Evolutionary conservation across 129 eudicot species (phyloP), one percentile per base, ranked within the genome.

Genomic region (Lactuca sativa): DNA sequence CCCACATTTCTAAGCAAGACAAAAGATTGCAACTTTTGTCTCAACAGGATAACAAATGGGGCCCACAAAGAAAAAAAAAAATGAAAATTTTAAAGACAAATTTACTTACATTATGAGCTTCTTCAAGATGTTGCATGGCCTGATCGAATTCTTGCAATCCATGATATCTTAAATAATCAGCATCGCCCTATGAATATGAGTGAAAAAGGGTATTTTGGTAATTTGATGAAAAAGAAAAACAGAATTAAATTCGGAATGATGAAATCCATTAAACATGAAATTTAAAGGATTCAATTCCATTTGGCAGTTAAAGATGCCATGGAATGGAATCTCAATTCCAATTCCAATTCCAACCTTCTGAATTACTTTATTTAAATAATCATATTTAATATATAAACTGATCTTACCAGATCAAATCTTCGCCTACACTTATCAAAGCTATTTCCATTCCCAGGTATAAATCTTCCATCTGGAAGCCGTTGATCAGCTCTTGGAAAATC

Each of bases 91-190:
- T 38, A 54, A 16, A 51, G 64, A 44, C 1, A 69, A 53, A 32
- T 59, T 56, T 38, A 92, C 92, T 34, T 87, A 95, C 99, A 51
- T 84, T 78, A 77, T 87, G 88, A 57, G 74, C 86, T 76, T 81
- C 93, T 82, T 95, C 99, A 67, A 95, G 96, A 78, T 90, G 99
- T 40, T 95, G 99, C 96, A 95, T 95, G 11, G 96, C 99, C 75
- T 37, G 85, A 80, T 95, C 99, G 70, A 95, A 95, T 78, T 95
- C 90, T 87, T 90, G 99, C 79, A 95, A n/a, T 10, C 99, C 97
- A 41, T 47, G 87, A 51, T 95, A 95, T 75, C 97, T 83, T 68
- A 95, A 80, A 73, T 90, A 90, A 1, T 87, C 86, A 12, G 99
- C 97, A 87, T 95, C 99, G 33, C 96, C 99, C 97, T 95, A 84